A percentile compares a stretch with the other conserved stretches of the same genome.
These are phyloP conservation scores for Digitaria exilis DNA, from an alignment of 202 grass and related monocot species.

Conservation along the genomic window DNA sequence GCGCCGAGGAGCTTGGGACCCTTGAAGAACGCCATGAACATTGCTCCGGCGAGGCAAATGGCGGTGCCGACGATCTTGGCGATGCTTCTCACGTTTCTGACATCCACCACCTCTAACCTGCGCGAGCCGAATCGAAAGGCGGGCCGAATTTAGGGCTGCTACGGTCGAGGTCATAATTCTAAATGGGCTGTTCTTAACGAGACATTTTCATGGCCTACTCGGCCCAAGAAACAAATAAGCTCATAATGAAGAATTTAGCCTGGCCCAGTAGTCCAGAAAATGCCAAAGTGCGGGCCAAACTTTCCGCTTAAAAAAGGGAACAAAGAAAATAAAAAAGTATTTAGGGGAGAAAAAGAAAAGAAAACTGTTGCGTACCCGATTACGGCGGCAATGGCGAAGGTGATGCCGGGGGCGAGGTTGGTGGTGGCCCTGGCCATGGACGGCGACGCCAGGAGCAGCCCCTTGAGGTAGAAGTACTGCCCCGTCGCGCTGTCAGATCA, in stretches of 20 bases:
- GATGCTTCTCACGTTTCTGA: slow-evolving; percentile 39
- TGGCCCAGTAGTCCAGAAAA: not conserved
- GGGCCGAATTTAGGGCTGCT: not conserved
- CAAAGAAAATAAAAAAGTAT: not conserved
- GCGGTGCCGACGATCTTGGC: slow-evolving; percentile 62
- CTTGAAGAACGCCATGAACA: slow-evolving; percentile 62
- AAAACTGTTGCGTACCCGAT: slow-evolving; percentile 47
- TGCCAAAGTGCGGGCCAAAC: not conserved
- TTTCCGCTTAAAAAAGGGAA: not conserved
- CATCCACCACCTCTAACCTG: slow-evolving; percentile 62
- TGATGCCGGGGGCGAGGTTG: slow-evolving; percentile 72
- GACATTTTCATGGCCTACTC: too few species aligned
- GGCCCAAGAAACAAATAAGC: not conserved
- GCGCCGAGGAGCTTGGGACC: slow-evolving; percentile 45
- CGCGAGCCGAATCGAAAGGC: not conserved
- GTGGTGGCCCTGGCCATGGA: slow-evolving; percentile 75
- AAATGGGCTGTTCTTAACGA: not conserved
- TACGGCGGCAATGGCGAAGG: slow-evolving; percentile 67
- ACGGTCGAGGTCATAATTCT: too few species aligned
- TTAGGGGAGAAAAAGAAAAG: not conserved
- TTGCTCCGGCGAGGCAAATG: slow-evolving; percentile 63
- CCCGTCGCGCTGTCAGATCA: slow-evolving; percentile 52
- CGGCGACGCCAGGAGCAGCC: slow-evolving; percentile 58
- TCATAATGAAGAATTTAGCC: not conserved
- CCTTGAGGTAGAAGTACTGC: slow-evolving; percentile 71